Percentiles rank a stretch among this genome's conserved stretches.
phyloP scores from a whole-genome alignment of 495 filamentous ascomycete species.

The Penicillium bialowiezense region DNA sequence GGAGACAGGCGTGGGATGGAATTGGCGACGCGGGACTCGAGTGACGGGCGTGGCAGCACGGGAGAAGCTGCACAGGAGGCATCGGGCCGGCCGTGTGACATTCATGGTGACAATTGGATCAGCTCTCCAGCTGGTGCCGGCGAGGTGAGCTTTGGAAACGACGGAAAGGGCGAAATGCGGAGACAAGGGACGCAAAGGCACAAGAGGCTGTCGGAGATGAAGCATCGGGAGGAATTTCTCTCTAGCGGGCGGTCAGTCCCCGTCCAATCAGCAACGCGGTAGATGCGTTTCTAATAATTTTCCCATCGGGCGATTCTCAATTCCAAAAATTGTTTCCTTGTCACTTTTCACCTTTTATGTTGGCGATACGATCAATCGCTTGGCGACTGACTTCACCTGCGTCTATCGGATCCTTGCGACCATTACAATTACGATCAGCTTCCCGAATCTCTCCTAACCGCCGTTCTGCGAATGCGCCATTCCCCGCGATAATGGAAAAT shows the following conservation, averaged over 20 bases:
- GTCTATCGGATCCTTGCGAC: background rate
- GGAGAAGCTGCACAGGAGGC: conserved; percentile 54
- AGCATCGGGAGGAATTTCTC: conserved; percentile 31
- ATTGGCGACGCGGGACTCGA: conserved; percentile 49
- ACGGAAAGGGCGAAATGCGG: conserved; percentile 13
- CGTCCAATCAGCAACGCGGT: conserved; percentile 19
- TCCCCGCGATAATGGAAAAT: conserved; percentile 30
- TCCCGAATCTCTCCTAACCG: conserved; percentile 9
- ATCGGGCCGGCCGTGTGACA: conserved; percentile 55
- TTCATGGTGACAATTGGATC: conserved; percentile 47
- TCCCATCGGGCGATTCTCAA: conserved; percentile 18
- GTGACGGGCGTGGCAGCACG: conserved; percentile 35
- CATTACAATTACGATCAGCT: conserved; percentile 1
- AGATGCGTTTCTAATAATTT: conserved; percentile 33
- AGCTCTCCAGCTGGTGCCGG: conserved; percentile 29
- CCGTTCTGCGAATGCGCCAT: conserved; percentile 16
- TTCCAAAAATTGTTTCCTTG: conserved; percentile 6
- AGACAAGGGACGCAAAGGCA: conserved; percentile 11
- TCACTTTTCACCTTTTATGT: conserved; percentile 19
- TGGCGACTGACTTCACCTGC: conserved; percentile 11
- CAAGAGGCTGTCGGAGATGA: conserved; percentile 25
- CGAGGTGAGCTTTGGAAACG: conserved; percentile 19
- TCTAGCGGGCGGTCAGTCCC: conserved; percentile 26
- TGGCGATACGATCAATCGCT: conserved; percentile 13
- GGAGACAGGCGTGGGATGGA: conserved; percentile 46